A percentile compares a stretch with the other conserved stretches of the same genome.
These are phyloP conservation scores for Elsinoe australis DNA, from an alignment of 2,329 filamentous ascomycete species.

Conservation along the genomic window DNA sequence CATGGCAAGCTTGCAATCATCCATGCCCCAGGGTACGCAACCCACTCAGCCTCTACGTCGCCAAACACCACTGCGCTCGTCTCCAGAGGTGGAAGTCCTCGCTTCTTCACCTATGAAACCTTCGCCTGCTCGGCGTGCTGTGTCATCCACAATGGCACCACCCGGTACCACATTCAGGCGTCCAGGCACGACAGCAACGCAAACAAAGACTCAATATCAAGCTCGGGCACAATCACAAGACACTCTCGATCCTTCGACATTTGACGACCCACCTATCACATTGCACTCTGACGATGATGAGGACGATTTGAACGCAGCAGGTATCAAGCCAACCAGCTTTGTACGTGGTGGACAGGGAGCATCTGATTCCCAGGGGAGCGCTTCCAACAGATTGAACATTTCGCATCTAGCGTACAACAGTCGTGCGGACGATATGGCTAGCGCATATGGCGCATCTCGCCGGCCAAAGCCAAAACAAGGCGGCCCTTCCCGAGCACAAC, in stretches of 20 bases:
- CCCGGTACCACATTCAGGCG: slow-evolving; percentile 62
- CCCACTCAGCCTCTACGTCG: slow-evolving; percentile 51
- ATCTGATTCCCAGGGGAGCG: background rate
- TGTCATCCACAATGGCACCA: slow-evolving; percentile 63
- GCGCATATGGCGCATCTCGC: slow-evolving; percentile 30
- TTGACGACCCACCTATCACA: slow-evolving; percentile 39
- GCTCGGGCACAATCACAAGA: slow-evolving; percentile 33
- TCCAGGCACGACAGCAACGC: slow-evolving; percentile 24
- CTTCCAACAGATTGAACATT: background rate
- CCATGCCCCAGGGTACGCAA: slow-evolving; percentile 41
- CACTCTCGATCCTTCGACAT: slow-evolving; percentile 22
- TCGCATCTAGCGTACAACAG: slow-evolving; percentile 24
- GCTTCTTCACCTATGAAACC: slow-evolving; percentile 66
- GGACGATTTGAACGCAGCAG: slow-evolving; percentile 19
- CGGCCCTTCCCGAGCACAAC: slow-evolving; percentile 37
- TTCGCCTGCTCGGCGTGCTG: slow-evolving; percentile 26
- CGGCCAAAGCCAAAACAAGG: slow-evolving; percentile 9
- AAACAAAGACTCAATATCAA: slow-evolving; percentile 30
- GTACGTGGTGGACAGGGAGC: slow-evolving; percentile 21
- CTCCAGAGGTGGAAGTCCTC: slow-evolving; percentile 61
- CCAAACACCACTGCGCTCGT: slow-evolving; percentile 29
- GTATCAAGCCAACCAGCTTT: slow-evolving; percentile 56
- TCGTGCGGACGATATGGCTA: slow-evolving; percentile 36
- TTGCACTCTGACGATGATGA: slow-evolving; percentile 36
- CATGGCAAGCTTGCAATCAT: background rate